These are phyloP conservation scores for Trypanosoma platydactyli DNA, from an alignment of 208 protist genomes.

Conservation along the genomic window DNA sequence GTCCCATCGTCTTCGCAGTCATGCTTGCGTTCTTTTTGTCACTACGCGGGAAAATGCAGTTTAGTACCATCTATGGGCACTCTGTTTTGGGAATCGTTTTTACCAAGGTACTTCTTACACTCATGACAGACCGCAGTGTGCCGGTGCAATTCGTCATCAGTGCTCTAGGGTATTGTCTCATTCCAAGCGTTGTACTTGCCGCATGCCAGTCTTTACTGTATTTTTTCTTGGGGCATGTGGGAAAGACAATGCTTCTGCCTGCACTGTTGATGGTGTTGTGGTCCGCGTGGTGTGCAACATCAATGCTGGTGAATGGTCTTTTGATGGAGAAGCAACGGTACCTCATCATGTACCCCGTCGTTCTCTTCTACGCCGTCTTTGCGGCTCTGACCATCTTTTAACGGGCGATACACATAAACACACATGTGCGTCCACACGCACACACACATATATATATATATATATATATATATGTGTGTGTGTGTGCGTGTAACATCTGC, in stretches of 20 bases:
- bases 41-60: constrained; percentile 77
- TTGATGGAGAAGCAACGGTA: constrained; percentile 66
- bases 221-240: constrained; percentile 37
- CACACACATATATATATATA: not conserved
- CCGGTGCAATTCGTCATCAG: constrained; percentile 75
- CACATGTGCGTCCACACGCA: not conserved
- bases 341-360: constrained; percentile 75
- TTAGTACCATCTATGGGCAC: constrained; percentile 82
- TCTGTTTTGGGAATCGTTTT: constrained; percentile 68
- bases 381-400: constrained; percentile 77
- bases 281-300: constrained; percentile 81
- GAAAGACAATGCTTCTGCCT: constrained; percentile 34
- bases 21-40: constrained; percentile 67
- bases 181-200: constrained; percentile 73
- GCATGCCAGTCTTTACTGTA: constrained; percentile 41
- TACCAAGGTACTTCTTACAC: constrained; percentile 69
- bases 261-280: constrained; percentile 63
- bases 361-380: constrained; percentile 86
- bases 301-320: constrained; percentile 60
- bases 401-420: not conserved
- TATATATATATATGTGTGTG: not conserved
- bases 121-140: constrained; percentile 63
- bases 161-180: constrained; percentile 74
- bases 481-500: not conserved
- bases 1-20: constrained; percentile 73